Conservation (phyloP, 2,329 filamentous ascomycete species). For the Ceratocystis ficicola region DNA sequence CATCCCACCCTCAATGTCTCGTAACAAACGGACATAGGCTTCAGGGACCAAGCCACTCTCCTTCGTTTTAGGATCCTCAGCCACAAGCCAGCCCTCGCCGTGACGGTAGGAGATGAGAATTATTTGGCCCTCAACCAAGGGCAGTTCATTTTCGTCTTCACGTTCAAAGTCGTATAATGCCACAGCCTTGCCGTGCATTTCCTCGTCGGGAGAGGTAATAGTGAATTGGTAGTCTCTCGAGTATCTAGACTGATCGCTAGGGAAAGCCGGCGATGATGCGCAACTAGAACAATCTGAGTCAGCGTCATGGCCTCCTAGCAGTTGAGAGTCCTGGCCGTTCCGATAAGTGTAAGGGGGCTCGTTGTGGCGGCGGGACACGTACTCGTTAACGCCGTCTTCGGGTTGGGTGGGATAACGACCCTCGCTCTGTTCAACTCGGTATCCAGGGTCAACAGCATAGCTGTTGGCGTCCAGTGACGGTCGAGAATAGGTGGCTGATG, state of each 20-base stretch:
- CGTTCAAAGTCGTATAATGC: conserved; percentile 89
- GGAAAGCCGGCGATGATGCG: conserved; percentile 46
- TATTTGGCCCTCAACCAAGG: conserved; percentile 83
- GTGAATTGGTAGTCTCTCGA: conserved; percentile 90
- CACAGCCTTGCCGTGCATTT: conserved; percentile 94
- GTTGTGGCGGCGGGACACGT: background rate
- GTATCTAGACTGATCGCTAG: conserved; percentile 63
- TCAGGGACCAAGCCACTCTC: conserved; percentile 94
- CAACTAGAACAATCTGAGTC: conserved; percentile 49
- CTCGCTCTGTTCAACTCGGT: conserved; percentile 59
- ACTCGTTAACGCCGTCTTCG: conserved; percentile 42
- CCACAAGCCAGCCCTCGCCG: conserved; percentile 93
- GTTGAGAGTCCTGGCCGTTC: conserved; percentile 14
- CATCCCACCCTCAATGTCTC: conserved; percentile 86
- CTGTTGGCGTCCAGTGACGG: conserved; percentile 37
- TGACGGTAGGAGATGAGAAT: conserved; percentile 94
- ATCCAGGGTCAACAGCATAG: conserved; percentile 51
- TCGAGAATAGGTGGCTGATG: conserved; percentile 37
- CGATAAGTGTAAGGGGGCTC: background rate
- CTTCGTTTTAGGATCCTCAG: conserved; percentile 84
- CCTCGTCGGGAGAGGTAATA: conserved; percentile 87
- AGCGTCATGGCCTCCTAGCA: conserved; percentile 23
- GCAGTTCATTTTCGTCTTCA: conserved; percentile 93
- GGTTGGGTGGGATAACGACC: conserved; percentile 61
- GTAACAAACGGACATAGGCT: conserved; percentile 83